Evolutionary conservation across 352 stramenopile genomes (phyloP), one percentile per base, ranked within the genome.

Genomic region (Globisporangium heterothallicum): DNA sequence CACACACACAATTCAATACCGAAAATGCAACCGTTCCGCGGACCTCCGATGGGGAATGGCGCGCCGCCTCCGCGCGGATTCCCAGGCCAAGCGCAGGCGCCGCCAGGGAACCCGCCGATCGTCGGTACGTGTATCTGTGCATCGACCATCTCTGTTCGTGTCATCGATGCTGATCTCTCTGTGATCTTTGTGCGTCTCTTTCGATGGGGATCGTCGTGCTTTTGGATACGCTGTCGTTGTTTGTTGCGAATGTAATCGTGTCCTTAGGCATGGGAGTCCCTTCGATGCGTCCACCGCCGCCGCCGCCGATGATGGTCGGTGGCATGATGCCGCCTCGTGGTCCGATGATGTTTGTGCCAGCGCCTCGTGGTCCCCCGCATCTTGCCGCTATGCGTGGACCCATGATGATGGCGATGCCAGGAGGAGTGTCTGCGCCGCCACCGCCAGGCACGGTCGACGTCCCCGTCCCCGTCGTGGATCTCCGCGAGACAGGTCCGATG

Each of bases 401-500:
- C 10, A 30, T 32, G 27, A 55, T 55, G 48, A n/a, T 21, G 7
- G 16, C 30, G 22, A 48, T 48, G 42, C 9, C 30, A 4, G 47
- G 47, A 54, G 29, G 29, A 34, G 32, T 10, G 1, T 8, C 30
- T 36, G 30, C 24, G 48, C 48, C 48, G 8, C 48, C 35, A 0
- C 30, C 47, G 25, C 57, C 46, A 43, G 58, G 52, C 49, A 61
- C 45, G 13, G 49, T 55, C 2, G 41, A 61, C 35, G 26, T 51
- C 8, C 32, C 40, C 21, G 41, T 48, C 7, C 58, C 54, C 21
- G 7, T 53, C 36, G 46, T 53, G n/a, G 38, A 56, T 36, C 24
- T 62, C 10, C 22, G 25, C 2, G 68, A 74, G 14, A 61, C 61
- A 3, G 68, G 56, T 12, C 58, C 66, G 22, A 44, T 78, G 25